A percentile compares a stretch with the other conserved stretches of the same genome.
Evolutionary conservation across 139 green algal species (phyloP).

Genomic region (Chlorella sp.): DNA sequence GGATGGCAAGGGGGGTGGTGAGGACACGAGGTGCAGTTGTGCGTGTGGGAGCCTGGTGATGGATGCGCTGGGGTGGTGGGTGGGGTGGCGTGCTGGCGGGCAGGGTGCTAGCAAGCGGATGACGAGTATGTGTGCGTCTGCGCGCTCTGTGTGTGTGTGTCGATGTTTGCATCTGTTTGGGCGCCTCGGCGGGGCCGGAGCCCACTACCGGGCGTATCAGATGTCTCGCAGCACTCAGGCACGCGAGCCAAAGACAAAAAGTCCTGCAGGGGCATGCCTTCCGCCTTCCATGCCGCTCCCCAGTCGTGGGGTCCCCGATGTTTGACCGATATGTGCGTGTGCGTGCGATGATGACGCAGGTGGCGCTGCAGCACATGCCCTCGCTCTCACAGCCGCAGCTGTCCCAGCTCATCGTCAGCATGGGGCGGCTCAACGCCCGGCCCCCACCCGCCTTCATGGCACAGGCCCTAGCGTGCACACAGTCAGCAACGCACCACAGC

Average conservation of each 20-base stretch:
- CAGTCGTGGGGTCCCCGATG: no score
- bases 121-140: neutral
- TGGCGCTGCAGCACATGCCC: constrained; percentile 2
- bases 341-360: neutral
- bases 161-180: no score
- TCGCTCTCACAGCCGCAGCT: constrained; percentile 4
- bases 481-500: neutral
- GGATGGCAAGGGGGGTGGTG: no score
- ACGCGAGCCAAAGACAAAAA: no score
- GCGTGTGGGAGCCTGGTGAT: neutral
- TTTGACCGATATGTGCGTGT: neutral
- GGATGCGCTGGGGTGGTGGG: neutral
- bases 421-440: constrained; percentile 13
- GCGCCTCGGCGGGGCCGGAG: no score
- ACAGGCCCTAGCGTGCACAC: neutral
- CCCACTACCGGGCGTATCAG: no score
- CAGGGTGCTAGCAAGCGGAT: neutral
- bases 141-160: no score
- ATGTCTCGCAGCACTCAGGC: neutral
- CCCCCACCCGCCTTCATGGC: constrained; percentile 12
- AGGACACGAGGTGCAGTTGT: no score
- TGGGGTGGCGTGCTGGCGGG: neutral
- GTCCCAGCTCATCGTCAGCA: constrained; percentile 10
- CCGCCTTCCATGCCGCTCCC: neutral
- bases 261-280: neutral